Conservation (phyloP, 768 basidiomycete genomes). For the Lentinula boryana region DNA sequence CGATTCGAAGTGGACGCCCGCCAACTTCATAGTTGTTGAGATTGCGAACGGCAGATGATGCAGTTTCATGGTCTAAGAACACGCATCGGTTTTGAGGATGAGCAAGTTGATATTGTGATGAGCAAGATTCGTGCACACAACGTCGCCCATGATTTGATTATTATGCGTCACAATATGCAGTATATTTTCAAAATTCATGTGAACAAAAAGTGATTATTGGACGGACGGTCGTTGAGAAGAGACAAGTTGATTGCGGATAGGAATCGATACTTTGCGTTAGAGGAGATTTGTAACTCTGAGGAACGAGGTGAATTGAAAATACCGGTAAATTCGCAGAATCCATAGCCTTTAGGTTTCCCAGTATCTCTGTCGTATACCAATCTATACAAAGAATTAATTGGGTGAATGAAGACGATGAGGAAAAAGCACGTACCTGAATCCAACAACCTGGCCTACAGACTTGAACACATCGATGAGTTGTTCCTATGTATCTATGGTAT, state of each 20-base stretch:
- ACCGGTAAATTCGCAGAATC: constrained; percentile 92
- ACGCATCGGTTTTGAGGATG: background rate
- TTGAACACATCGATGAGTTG: constrained; percentile 86
- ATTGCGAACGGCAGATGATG: constrained; percentile 91
- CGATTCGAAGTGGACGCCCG: constrained; percentile 89
- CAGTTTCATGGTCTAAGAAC: constrained; percentile 86
- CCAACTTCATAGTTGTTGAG: constrained; percentile 90
- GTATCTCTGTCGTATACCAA: constrained; percentile 88
- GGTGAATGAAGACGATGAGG: constrained; percentile 4
- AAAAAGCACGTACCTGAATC: constrained; percentile 61
- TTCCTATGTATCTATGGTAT: constrained; percentile 36
- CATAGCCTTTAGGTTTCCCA: constrained; percentile 93
- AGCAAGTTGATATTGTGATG: background rate
- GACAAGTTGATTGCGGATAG: background rate
- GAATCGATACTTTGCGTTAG: background rate
- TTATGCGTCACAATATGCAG: background rate
- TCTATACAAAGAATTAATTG: constrained; percentile 30
- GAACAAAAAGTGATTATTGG: background rate
- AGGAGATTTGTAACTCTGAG: constrained; percentile 6
- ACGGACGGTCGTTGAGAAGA: background rate
- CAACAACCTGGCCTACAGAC: constrained; percentile 81
- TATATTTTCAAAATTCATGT: constrained; percentile 3
- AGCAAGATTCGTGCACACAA: constrained; percentile 4
- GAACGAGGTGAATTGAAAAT: constrained; percentile 35
- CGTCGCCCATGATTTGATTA: background rate